Base-by-base conservation (phyloP, 2,329 filamentous ascomycete species). In the Trichoderma breve region DNA sequence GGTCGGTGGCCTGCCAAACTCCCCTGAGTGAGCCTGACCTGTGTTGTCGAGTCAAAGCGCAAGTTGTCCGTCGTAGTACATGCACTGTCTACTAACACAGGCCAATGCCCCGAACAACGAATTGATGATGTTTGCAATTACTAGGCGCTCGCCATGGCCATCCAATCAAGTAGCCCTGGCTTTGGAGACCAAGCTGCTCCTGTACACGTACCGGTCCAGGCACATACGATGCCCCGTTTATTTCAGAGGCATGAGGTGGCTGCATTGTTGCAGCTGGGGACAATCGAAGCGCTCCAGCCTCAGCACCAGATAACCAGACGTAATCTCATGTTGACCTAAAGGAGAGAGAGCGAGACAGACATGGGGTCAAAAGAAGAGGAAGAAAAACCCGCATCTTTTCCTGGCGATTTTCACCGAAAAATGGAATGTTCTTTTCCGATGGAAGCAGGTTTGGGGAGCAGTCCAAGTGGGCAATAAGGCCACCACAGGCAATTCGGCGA, bases 131-230 rank as follows among this genome's bases (percentile, higher is more conserved):
- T 58, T 53, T 72, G 71, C 51, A 60, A 24, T 51, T 69, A n/a
- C 39, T 43, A n/a, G 39, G 39, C n/a, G 24, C 51, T 72, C 60
- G 34, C 43, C 70, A 34, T 30, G 11, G 51, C 34, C 60, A 30
- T 67, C 67, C 71, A 70, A 72, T 70, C 36, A 65, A 72, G 58
- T 60, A 72, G 47, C 47, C 21, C 53, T 21, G 12, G 15, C 51
- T 12, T 47, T 30, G 21, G 30, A 58, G 36, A 30, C 39, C 39
- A 43, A 39, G 6, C 36, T 39, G 15, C 36, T 39, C 58, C 62
- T 18, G 26, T 47, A 26, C 60, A 24, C 21, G 43, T 39, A 26
- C 60, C 24, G 21, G 43, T 39, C 34, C 9, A 47, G 43, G n/a
- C 47, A 57, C 58, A 36, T 21, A n/a, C 51, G 18, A 39, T 3